Evolutionary conservation across 148 eudicot species (phyloP), one percentile per base, ranked within the genome.

Genomic region (Fallopia convolvulus): DNA sequence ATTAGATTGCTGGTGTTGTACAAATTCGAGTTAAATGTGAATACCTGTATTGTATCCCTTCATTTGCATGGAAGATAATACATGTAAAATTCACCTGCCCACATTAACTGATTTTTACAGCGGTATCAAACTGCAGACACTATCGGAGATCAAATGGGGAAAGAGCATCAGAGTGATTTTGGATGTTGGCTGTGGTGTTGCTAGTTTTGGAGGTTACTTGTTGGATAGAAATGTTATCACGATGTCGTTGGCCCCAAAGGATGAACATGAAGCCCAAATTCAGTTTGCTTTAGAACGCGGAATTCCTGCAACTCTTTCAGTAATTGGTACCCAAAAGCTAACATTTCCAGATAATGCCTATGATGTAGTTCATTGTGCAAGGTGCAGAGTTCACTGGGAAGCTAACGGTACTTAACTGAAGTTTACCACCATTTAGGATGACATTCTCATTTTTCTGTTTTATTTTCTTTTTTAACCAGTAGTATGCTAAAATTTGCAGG

Each of bases 351-450:
- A 93, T 77, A 93, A 93, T 82, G 84, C 77, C 32, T 95, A 77
- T 82, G 99, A 95, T 89, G 82, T 95, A 80, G 86, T 95, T 79
- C 99, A 95, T 76, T 95, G 99, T 82, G 98, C 99, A 74, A 87
- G 99, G 83, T 95, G 99, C 93, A 87, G 99, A 77, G 99, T 95
- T 80, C 99, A 95, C 82, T 95, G 99, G 99, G 89, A 95, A 82
- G 99, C 81, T 36, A 89, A 89, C 84, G 97, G 99, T 95, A 86
- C 50, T 70, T 65, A n/a, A 18, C 77, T 39, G 8, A 61, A 41
- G 58, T 47, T 53, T 12, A 26, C 78, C 44, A 68, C 46, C 72
- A 68, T 39, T 33, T 68, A 18, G 44, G 46, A 36, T 80, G 17
- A 26, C 56, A 32, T 65, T 72, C 68, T 79, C 74, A 1, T 63